A percentile compares a stretch with the other conserved stretches of the same genome.
phyloP scores from a whole-genome alignment of 345 rosid genomes.

The Corchorus olitorius region DNA sequence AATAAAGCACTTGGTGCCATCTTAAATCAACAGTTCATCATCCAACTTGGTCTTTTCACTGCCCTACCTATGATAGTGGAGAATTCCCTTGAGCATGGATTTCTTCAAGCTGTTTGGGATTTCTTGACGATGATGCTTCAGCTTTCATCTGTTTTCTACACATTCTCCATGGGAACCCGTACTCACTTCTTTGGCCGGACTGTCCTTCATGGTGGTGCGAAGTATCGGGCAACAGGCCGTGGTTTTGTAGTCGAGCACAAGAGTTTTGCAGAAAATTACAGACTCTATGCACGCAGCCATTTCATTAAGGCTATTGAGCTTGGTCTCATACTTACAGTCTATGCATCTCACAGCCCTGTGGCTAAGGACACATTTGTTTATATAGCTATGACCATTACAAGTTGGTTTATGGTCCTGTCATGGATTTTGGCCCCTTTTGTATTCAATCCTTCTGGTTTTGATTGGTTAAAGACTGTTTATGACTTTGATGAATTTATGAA shows the following conservation, averaged over 20 bases:
- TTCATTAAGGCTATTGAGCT: constrained; percentile 69
- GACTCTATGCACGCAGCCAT: constrained; percentile 74
- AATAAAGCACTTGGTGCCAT: constrained; percentile 82
- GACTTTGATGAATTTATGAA: constrained; percentile 79
- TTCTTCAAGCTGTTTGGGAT: constrained; percentile 92
- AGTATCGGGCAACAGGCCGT: constrained; percentile 95
- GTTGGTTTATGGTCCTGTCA: constrained; percentile 71
- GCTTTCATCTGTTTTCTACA: constrained; percentile 92
- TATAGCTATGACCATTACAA: constrained; percentile 64
- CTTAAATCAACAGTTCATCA: constrained; percentile 90
- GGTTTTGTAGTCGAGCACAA: constrained; percentile 98
- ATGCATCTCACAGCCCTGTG: constrained; percentile 58
- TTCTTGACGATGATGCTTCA: constrained; percentile 95
- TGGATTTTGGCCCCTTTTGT: constrained; percentile 75
- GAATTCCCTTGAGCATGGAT: constrained; percentile 92
- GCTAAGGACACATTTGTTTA: constrained; percentile 64
- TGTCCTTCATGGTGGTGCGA: constrained; percentile 95
- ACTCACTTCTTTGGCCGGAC: constrained; percentile 97
- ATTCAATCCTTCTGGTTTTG: constrained; percentile 66
- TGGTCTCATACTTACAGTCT: constrained; percentile 63
- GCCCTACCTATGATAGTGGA: constrained; percentile 98
- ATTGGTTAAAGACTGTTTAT: constrained; percentile 73
- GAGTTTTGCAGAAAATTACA: constrained; percentile 71
- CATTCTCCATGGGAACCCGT: constrained; percentile 97
- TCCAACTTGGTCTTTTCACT: constrained; percentile 92